These are phyloP conservation scores for Pinguiococcus pyrenoidosus DNA, from an alignment of 108 stramenopile genomes.

Conservation along the genomic window DNA sequence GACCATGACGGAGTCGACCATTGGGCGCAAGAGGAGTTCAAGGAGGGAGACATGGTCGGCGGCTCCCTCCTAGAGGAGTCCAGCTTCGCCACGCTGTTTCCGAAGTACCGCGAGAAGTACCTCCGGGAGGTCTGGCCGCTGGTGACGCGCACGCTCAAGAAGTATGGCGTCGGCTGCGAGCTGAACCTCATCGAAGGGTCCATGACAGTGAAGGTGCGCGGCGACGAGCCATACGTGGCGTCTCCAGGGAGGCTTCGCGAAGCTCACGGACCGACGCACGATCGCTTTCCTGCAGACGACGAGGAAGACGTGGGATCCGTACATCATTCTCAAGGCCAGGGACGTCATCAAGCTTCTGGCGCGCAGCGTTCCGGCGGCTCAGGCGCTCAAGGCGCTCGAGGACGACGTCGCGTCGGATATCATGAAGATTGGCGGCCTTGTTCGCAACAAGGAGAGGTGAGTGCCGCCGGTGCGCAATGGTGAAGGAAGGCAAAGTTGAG, in stretches of 20 bases:
- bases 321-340: constrained; percentile 86
- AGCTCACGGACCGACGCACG: no score
- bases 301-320: constrained; percentile 80
- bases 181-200: constrained; percentile 84
- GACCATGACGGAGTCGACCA: constrained; percentile 90
- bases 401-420: constrained; percentile 92
- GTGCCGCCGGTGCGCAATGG: no score
- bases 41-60: constrained; percentile 18
- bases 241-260: no score
- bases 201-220: constrained; percentile 94
- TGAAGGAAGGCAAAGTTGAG: no score
- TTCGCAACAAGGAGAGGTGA: constrained; percentile 94
- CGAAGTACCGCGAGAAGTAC: constrained; percentile 95
- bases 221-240: no score
- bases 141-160: constrained; percentile 67
- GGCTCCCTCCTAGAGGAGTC: constrained; percentile 85
- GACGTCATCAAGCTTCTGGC: constrained; percentile 93
- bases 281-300: no score
- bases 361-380: constrained; percentile 48
- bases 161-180: constrained; percentile 42
- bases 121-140: constrained; percentile 93
- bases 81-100: constrained; percentile 95
- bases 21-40: constrained; percentile 61
- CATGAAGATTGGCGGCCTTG: constrained; percentile 96
- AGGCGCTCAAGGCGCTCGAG: constrained; percentile 83